Evolutionary conservation across 2,329 filamentous ascomycete genomes (phyloP), one percentile per base, ranked within the genome.

Genomic region (Fusarium aywerte): DNA sequence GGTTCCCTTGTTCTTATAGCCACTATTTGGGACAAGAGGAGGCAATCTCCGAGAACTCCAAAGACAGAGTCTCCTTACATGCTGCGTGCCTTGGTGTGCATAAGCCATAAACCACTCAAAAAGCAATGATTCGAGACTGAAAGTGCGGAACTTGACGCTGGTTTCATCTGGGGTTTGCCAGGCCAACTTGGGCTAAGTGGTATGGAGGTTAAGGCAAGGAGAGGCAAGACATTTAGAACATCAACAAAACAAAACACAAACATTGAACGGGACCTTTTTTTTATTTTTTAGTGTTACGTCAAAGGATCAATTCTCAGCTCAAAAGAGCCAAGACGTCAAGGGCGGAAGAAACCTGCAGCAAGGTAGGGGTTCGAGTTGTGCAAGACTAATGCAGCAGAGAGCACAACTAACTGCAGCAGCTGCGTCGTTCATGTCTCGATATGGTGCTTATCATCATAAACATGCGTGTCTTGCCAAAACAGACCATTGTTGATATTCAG

Each of bases 191-290:
- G 66, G 68, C 44, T 58, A 68, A 62, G 70, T 63, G 66, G 62
- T 67, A 69, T 69, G 65, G 61, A 63, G 48, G 51, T 67, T 49
- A 55, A 72, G 62, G 70, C 66, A 72, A 72, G 70, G 70, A 73
- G 70, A 67, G 33, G 66, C 56, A 50, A 69, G 66, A 68, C 68
- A 71, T 65, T 50, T 44, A 71, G 64, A 68, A 68, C 55, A 68
- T 31, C 43, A 35, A 40, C 48, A 58, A 65, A 58, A 49, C 48
- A 63, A 68, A 51, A 61, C 42, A 70, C 62, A 65, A 48, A 21
- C 44, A n/a, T 58, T 50, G 29, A 47, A 42, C 45, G 38, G 54
- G 38, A 27, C 20, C 32, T 35, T 43, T 57, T 23, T 56, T 21
- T 27, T 49, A 29, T 57, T 23, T 56, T 21, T 27, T 49, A 29